Percentiles rank a stretch among this genome's conserved stretches.
Evolutionary conservation across 2,329 filamentous ascomycete genomes (phyloP).

Genomic region (Calonectria henricotiae): DNA sequence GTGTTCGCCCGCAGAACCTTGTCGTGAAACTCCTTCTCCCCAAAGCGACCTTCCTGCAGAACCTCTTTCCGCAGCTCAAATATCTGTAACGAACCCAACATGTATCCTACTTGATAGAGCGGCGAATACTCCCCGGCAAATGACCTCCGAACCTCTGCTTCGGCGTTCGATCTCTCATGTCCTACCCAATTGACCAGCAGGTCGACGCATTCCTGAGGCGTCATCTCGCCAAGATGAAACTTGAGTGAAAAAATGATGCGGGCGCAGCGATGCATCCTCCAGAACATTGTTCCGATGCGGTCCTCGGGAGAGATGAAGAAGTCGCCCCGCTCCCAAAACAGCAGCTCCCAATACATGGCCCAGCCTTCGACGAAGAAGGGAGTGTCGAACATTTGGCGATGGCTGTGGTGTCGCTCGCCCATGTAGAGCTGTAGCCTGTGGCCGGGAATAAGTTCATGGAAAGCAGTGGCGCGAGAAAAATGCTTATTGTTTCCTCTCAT

Average conservation of each 20-base stretch:
- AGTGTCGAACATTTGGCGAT: conserved; percentile 70
- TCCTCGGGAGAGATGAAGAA: conserved; percentile 69
- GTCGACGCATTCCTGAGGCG: conserved; percentile 70
- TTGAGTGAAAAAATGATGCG: conserved; percentile 73
- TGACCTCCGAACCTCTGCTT: conserved; percentile 73
- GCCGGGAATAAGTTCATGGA: conserved; percentile 75
- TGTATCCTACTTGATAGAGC: conserved; percentile 74
- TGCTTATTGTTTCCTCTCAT: conserved; percentile 74
- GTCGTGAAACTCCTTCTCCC: conserved; percentile 73
- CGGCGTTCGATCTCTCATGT: conserved; percentile 73
- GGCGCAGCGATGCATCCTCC: conserved; percentile 75
- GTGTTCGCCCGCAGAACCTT: conserved; percentile 66
- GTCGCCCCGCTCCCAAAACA: conserved; percentile 70
- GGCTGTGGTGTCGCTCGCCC: conserved; percentile 64
- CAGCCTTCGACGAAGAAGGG: conserved; percentile 75
- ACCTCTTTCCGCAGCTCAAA: conserved; percentile 67
- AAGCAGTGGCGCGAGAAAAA: conserved; percentile 73
- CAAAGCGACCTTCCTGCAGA: conserved; percentile 58
- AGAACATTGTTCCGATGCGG: conserved; percentile 73
- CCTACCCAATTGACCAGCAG: conserved; percentile 71
- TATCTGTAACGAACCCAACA: conserved; percentile 73
- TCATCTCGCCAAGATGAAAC: conserved; percentile 72
- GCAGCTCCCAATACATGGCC: conserved; percentile 75
- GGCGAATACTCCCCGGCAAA: conserved; percentile 72
- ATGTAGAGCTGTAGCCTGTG: conserved; percentile 71